phyloP scores from a whole-genome alignment of 345 rosid species.

The Kernera saxatilis region DNA sequence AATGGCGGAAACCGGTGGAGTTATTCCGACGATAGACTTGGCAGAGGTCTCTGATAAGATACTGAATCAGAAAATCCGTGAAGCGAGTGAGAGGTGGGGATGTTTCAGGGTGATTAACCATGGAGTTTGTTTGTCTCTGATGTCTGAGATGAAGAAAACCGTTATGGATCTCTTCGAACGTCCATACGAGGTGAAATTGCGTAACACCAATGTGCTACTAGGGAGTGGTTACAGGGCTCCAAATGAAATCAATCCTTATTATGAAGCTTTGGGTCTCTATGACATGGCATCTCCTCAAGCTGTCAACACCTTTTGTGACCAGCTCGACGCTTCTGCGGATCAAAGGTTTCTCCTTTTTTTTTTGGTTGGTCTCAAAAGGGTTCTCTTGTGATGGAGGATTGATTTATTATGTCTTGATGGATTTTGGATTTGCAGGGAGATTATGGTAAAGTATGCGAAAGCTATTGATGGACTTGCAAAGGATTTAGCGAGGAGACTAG shows the following conservation, averaged over 20 bases:
- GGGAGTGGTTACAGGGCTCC: slow-evolving; percentile 78
- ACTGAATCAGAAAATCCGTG: slow-evolving; percentile 38
- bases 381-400: slow-evolving; percentile 5
- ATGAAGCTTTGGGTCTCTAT: slow-evolving; percentile 77
- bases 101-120: slow-evolving; percentile 80
- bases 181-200: slow-evolving; percentile 53
- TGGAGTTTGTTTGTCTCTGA: slow-evolving; percentile 37
- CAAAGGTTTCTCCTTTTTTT: slow-evolving; percentile 43
- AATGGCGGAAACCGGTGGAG: slow-evolving; percentile 3
- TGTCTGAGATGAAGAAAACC: slow-evolving; percentile 61
- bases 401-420: not conserved
- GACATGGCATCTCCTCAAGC: slow-evolving; percentile 61
- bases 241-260: slow-evolving; percentile 54
- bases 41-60: slow-evolving; percentile 37
- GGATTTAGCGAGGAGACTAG: slow-evolving; percentile 49
- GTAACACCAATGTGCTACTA: slow-evolving; percentile 51
- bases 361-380: not conserved
- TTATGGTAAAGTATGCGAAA: slow-evolving; percentile 49
- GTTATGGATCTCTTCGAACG: slow-evolving; percentile 60
- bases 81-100: slow-evolving; percentile 70
- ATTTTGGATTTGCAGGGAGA: slow-evolving; percentile 38
- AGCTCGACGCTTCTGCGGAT: slow-evolving; percentile 53
- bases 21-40: slow-evolving; percentile 47
- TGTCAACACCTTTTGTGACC: slow-evolving; percentile 56
- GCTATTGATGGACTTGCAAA: slow-evolving; percentile 48